Conservation (phyloP, 139 green algal genomes). For the Nannochloris sp. region DNA sequence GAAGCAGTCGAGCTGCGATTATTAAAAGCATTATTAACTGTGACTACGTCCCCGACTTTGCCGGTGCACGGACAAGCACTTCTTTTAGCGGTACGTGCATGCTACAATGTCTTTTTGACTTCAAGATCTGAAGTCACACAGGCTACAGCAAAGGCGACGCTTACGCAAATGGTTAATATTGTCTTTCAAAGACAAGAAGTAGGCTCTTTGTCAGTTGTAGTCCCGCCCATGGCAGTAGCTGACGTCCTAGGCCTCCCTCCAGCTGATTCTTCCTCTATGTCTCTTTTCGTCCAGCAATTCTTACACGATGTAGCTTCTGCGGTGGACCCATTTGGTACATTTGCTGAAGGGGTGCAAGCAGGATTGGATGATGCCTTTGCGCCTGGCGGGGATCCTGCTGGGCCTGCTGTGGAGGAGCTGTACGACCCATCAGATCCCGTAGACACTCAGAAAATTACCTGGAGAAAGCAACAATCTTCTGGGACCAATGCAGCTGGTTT, state of each 20-base stretch:
- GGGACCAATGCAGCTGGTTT: slow-evolving; percentile 5
- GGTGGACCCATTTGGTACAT: slow-evolving; percentile 44
- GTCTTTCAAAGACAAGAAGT: slow-evolving; percentile 95
- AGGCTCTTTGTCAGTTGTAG: slow-evolving; percentile 14
- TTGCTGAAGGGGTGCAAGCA: slow-evolving; percentile 40
- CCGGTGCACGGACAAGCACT: slow-evolving; percentile 71
- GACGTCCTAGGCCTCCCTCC: slow-evolving; percentile 60
- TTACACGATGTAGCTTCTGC: slow-evolving; percentile 66
- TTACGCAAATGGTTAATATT: slow-evolving; percentile 92
- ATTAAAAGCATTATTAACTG: slow-evolving; percentile 82
- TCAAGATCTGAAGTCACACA: slow-evolving; percentile 80
- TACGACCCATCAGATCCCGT: slow-evolving; percentile 40
- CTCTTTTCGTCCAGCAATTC: slow-evolving; percentile 71
- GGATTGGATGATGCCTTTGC: slow-evolving; percentile 16
- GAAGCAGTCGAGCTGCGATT: slow-evolving; percentile 89
- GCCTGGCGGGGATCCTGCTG: not conserved
- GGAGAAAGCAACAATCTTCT: no score
- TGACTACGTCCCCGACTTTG: slow-evolving; percentile 70
- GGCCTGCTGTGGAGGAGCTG: slow-evolving; percentile 3
- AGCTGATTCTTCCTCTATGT: slow-evolving; percentile 30
- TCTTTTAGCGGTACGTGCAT: slow-evolving; percentile 74
- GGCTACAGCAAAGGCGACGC: slow-evolving; percentile 85
- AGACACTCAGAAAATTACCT: slow-evolving; percentile 38
- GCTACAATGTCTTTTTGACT: slow-evolving; percentile 96
- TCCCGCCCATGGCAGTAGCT: slow-evolving; percentile 39